These are phyloP conservation scores for Ganoderma lingzhi DNA, from an alignment of 1,284 basidiomycete genomes.

Conservation along the genomic window DNA sequence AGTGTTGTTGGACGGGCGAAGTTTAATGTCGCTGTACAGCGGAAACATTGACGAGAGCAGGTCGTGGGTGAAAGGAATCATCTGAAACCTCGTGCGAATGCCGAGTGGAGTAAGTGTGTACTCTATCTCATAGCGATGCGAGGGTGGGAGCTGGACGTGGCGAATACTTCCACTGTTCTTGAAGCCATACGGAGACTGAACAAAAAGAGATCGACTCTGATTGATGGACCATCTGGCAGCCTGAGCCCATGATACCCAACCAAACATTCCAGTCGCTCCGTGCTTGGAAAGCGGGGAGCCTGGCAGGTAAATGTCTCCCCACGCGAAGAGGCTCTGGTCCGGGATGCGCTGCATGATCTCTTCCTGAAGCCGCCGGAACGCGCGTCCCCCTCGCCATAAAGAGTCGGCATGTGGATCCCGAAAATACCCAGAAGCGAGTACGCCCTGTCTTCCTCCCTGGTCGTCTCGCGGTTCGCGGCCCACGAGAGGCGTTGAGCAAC, in stretches of 20 bases:
- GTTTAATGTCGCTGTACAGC: no score
- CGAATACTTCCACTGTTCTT: no score
- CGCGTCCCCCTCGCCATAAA: constrained; percentile 8
- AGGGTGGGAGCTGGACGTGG: background rate
- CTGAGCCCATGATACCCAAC: no score
- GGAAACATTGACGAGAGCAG: background rate
- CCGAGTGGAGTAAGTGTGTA: background rate
- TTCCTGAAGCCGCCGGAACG: constrained; percentile 19
- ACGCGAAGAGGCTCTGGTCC: constrained; percentile 21
- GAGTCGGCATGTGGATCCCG: constrained; percentile 18
- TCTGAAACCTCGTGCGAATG: background rate
- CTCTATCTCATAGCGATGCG: background rate
- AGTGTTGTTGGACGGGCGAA: no score
- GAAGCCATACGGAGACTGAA: background rate
- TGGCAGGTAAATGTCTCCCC: constrained; percentile 1
- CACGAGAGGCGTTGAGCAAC: constrained; percentile 14
- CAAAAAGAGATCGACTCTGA: background rate
- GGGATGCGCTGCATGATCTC: constrained; percentile 20
- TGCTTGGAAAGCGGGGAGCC: no score
- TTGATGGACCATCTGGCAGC: no score
- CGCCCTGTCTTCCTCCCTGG: constrained; percentile 12
- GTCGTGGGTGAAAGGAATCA: background rate
- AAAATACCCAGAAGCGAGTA: constrained; percentile 23
- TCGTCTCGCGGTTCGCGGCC: constrained; percentile 7
- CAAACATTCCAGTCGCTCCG: no score